Conservation (phyloP, 2,329 filamentous ascomycete species). For the Fusarium verrucosum region DNA sequence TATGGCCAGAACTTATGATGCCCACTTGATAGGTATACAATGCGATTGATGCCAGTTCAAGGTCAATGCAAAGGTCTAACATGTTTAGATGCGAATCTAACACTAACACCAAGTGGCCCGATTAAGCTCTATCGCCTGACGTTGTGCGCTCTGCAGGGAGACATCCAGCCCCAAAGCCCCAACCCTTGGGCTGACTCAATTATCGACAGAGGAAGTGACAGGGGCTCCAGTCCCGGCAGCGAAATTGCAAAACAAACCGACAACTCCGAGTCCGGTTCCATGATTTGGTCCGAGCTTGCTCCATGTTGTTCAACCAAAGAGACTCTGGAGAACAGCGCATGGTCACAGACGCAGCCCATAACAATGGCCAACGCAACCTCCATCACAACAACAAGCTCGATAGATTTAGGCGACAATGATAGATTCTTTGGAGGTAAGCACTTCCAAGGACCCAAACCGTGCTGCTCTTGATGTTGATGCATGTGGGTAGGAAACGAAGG, state of each 20-base stretch:
- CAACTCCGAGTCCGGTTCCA: rapidly evolving
- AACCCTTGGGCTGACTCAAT: neutral
- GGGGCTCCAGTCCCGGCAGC: neutral
- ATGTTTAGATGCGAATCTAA: rapidly evolving
- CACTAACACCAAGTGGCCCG: neutral
- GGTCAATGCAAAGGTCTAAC: too few relatives aligned
- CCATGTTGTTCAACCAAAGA: neutral
- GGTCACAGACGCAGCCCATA: too few relatives aligned
- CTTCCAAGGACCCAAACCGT: too few relatives aligned
- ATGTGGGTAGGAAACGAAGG: too few relatives aligned
- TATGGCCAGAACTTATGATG: neutral
- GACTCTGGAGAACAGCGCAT: neutral
- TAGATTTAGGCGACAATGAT: too few relatives aligned
- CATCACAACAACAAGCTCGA: too few relatives aligned
- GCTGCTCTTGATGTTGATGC: too few relatives aligned
- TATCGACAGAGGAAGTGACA: neutral
- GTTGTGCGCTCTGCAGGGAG: neutral
- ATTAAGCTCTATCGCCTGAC: neutral
- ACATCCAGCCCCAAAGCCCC: neutral
- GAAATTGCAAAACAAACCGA: neutral
- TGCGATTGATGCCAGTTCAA: neutral
- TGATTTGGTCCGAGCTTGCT: neutral
- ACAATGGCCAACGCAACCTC: too few relatives aligned
- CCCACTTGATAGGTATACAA: neutral
- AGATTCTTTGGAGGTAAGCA: too few relatives aligned